Evolutionary conservation across 164 flowering plant species (phyloP), one percentile per base, ranked within the genome.

Genomic region (Umbellularia californica): DNA sequence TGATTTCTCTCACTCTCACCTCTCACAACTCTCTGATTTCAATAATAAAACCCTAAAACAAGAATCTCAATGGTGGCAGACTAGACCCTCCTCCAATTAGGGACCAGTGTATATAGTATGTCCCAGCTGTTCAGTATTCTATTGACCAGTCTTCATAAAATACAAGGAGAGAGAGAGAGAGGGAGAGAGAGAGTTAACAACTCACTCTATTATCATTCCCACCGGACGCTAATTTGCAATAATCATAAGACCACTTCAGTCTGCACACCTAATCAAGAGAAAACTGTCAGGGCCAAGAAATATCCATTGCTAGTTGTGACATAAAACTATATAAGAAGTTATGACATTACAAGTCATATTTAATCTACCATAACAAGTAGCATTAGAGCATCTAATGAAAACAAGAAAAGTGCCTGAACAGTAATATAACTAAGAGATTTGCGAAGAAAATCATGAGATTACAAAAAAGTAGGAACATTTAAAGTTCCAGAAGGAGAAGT

Each of bases 241-340:
- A 92, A 79, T 96, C 99, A 80, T 89, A 89, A 50, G 99, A 94
- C 99, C 99, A 96, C 79, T 94, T 96, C 77, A 96, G 82, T 50
- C 99, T 98, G 82, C 99, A 96, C 73, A 95, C 95, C 99, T 94
- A 72, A 24, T 76, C 60, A 27, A 20, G 25, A 33, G 55, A 69
- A 7, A 69, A 47, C 28, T 47, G 51, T 69, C 71, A 47, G 35
- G n/a, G 52, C 52, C 51, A 69, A 23, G 71, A 30, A 64, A 24
- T n/a, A 13, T 5, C 6, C 14, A 41, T 17, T 68, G 30, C 50
- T 20, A n/a, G 35, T 25, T 33, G 52, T 3, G 35, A 51, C 24
- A 74, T 55, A 60, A 52, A 17, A 50, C 17, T 52, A 13, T 14
- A 52, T 17, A 52, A 55, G 20, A 55, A 14, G 20, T 55, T 15